These are phyloP conservation scores for Fraxinus platypoda DNA, from an alignment of 305 asterid genomes.

Conservation along the genomic window DNA sequence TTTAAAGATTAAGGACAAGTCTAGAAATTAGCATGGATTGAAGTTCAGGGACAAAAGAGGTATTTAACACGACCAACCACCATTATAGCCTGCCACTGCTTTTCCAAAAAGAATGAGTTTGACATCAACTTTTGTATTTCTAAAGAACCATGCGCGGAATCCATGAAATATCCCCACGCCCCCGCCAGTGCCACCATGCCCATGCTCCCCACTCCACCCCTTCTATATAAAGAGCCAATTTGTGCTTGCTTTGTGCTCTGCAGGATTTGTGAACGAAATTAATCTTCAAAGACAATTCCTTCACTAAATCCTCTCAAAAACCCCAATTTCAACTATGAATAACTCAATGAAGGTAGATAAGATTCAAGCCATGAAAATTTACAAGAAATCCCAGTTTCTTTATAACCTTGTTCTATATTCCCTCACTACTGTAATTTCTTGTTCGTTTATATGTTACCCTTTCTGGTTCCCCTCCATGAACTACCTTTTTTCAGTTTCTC, in stretches of 20 bases:
- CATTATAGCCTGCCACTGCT: background rate
- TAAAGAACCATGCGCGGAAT: background rate
- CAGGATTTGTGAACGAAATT: background rate
- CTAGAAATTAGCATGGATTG: no score
- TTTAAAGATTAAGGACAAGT: no score
- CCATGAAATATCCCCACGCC: background rate
- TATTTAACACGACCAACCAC: no score
- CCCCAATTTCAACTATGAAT: background rate
- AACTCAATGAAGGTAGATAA: conserved; percentile 17
- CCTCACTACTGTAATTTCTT: conserved; percentile 24
- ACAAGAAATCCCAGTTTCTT: conserved; percentile 27
- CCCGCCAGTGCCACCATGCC: background rate
- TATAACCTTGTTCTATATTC: conserved; percentile 21
- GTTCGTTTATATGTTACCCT: conserved; percentile 13
- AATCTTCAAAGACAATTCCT: background rate
- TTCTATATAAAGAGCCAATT: background rate
- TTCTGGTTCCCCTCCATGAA: conserved; percentile 30
- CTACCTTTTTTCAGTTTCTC: conserved; percentile 13
- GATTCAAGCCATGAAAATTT: conserved; percentile 22
- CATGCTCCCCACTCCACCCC: background rate
- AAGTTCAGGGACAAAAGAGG: no score
- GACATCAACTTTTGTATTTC: background rate
- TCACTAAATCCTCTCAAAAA: background rate
- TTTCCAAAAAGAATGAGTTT: background rate
- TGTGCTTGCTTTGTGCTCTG: background rate